Percentiles rank a stretch among this genome's conserved stretches.
These are phyloP conservation scores for Arthrinium puccinioides DNA, from an alignment of 2,329 filamentous ascomycete genomes.

Conservation along the genomic window DNA sequence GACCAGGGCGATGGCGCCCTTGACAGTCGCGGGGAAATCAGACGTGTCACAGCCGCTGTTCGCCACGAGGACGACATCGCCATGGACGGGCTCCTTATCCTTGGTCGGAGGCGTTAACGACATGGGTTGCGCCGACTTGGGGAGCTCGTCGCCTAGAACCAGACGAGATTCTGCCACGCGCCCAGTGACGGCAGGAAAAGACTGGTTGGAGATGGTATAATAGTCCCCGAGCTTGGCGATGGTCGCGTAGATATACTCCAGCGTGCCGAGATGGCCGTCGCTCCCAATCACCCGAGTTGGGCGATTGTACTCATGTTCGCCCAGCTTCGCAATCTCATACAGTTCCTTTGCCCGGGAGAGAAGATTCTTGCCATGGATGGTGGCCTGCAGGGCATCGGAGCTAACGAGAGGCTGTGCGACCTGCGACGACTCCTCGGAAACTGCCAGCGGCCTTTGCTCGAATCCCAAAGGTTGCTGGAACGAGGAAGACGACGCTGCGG, in stretches of 20 bases:
- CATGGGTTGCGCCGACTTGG: slow-evolving; percentile 47
- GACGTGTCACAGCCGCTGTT: slow-evolving; percentile 56
- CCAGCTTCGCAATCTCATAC: slow-evolving; percentile 53
- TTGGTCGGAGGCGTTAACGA: slow-evolving; percentile 60
- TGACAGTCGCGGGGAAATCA: slow-evolving; percentile 54
- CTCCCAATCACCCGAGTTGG: slow-evolving; percentile 67
- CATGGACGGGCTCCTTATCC: slow-evolving; percentile 50
- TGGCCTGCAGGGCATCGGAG: slow-evolving; percentile 46
- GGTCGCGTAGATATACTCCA: slow-evolving; percentile 53
- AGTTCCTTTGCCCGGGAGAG: slow-evolving; percentile 52
- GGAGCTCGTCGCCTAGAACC: slow-evolving; percentile 44
- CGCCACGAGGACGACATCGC: slow-evolving; percentile 50
- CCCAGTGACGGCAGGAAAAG: slow-evolving; percentile 55
- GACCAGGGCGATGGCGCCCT: slow-evolving; percentile 63
- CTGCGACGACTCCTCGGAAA: not conserved
- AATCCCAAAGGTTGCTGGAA: no score
- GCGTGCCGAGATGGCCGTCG: slow-evolving; percentile 54
- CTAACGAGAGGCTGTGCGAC: slow-evolving; percentile 39
- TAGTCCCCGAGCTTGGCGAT: slow-evolving; percentile 50
- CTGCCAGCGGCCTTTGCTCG: not conserved
- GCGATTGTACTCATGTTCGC: slow-evolving; percentile 54
- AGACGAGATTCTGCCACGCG: slow-evolving; percentile 52
- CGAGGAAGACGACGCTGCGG: not conserved
- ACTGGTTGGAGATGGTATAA: slow-evolving; percentile 56
- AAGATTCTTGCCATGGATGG: slow-evolving; percentile 49